Conservation (phyloP, 73 alveolate species). For the Effrenium voratum region DNA sequence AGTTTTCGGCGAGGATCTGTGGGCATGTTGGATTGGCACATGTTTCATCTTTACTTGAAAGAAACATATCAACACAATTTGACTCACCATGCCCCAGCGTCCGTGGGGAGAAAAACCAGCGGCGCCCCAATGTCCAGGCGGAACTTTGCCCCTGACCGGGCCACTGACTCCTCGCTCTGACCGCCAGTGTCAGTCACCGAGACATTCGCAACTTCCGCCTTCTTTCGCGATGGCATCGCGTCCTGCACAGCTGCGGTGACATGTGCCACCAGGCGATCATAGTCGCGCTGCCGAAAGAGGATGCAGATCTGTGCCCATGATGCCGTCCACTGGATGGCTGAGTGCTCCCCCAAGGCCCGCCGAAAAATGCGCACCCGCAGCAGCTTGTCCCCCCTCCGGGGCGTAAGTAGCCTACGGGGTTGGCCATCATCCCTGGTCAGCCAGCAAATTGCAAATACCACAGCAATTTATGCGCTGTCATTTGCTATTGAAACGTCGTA, state of each 20-base stretch:
- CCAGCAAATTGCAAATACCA: neutral
- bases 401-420: conserved; percentile 64
- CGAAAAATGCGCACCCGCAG: conserved; percentile 49
- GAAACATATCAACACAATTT: too few relatives aligned
- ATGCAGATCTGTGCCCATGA: conserved; percentile 78
- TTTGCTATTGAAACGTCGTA: neutral
- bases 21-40: too few relatives aligned
- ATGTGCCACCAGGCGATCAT: conserved; percentile 42
- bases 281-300: conserved; percentile 83
- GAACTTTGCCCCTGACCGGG: conserved; percentile 39
- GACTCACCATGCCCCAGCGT: too few relatives aligned
- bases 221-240: conserved; percentile 79
- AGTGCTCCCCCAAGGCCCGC: too few relatives aligned
- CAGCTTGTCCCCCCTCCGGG: conserved; percentile 70
- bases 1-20: too few relatives aligned
- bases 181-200: too few relatives aligned
- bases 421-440: neutral
- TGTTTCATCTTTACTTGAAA: too few relatives aligned
- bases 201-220: too few relatives aligned
- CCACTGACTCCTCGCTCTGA: neutral
- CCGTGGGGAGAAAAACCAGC: conserved; percentile 65
- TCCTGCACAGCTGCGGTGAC: conserved; percentile 40
- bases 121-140: conserved; percentile 90
- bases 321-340: too few relatives aligned
- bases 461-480: neutral